phyloP scores from a whole-genome alignment of 345 rosid genomes.

The Sonneratia alba region DNA sequence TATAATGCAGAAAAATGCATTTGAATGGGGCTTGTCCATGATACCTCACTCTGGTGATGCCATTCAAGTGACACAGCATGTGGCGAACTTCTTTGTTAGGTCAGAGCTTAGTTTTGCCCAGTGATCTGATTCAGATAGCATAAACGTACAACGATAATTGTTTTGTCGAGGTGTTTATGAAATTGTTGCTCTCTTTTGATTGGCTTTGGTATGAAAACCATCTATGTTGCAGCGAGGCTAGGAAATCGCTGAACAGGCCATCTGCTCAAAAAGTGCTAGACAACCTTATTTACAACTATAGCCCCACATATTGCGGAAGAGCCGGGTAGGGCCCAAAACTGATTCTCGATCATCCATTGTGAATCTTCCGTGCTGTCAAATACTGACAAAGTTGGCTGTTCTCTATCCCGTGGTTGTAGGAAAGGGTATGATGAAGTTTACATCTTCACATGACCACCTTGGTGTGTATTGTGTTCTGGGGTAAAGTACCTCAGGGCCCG shows the following conservation, averaged over 20 bases:
- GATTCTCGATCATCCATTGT: background rate
- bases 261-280: conserved; percentile 48
- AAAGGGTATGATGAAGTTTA: conserved; percentile 81
- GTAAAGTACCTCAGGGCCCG: background rate
- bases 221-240: conserved; percentile 58
- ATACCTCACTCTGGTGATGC: conserved; percentile 93
- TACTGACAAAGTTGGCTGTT: background rate
- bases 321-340: conserved; percentile 47
- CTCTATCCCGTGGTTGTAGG: conserved; percentile 29
- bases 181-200: background rate
- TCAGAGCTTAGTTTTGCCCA: conserved; percentile 17
- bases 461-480: too few relatives aligned
- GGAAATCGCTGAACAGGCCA: conserved; percentile 72
- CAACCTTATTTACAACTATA: conserved; percentile 71
- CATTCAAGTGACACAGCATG: conserved; percentile 73
- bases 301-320: conserved; percentile 75
- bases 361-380: background rate
- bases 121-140: background rate
- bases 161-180: background rate
- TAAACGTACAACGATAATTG: background rate
- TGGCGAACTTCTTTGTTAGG: conserved; percentile 75
- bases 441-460: conserved; percentile 34
- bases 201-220: background rate
- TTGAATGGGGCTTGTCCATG: conserved; percentile 69
- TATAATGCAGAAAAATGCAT: conserved; percentile 78